Percentiles rank a stretch among this genome's conserved stretches.
Conservation (phyloP, 352 stramenopile species). For the Pythium phragmiticola region DNA sequence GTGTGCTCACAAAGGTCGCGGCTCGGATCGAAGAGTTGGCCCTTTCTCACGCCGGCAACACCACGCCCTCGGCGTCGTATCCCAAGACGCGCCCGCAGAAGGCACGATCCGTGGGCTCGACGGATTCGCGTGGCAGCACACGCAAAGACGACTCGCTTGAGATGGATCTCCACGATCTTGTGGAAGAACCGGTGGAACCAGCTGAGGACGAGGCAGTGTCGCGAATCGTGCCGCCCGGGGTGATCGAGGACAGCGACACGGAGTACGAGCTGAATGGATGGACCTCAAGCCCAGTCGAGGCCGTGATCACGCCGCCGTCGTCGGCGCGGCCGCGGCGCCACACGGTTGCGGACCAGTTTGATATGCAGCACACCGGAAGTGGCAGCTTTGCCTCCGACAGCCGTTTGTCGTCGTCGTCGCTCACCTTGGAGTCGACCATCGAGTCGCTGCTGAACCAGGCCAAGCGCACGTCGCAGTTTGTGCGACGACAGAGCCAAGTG, state of each 20-base stretch:
- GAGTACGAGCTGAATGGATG: constrained; percentile 24
- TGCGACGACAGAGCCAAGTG: constrained; percentile 22
- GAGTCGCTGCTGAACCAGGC: constrained; percentile 69
- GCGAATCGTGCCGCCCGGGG: constrained; percentile 3
- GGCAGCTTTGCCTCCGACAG: constrained; percentile 19
- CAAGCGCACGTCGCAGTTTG: constrained; percentile 56
- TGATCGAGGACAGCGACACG: constrained; percentile 16
- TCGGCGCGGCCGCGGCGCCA: constrained; percentile 20
- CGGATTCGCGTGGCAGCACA: constrained; percentile 54
- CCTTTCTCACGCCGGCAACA: constrained; percentile 25
- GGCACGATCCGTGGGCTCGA: constrained; percentile 51
- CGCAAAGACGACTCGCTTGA: constrained; percentile 56
- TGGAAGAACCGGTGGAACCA: constrained; percentile 35
- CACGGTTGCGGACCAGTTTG: constrained; percentile 45
- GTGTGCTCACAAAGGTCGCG: constrained; percentile 40
- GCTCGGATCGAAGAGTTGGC: constrained; percentile 48
- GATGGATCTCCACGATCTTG: constrained; percentile 56
- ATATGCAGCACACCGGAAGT: constrained; percentile 25
- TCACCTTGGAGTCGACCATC: constrained; percentile 69
- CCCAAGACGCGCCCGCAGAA: constrained; percentile 41
- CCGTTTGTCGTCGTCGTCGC: constrained; percentile 46
- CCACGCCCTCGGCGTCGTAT: constrained; percentile 40
- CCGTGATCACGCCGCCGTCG: not conserved
- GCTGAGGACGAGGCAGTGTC: constrained; percentile 29
- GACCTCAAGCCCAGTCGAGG: constrained; percentile 16